Conservation (phyloP, 83 land plant genomes). For the Picea abies region DNA sequence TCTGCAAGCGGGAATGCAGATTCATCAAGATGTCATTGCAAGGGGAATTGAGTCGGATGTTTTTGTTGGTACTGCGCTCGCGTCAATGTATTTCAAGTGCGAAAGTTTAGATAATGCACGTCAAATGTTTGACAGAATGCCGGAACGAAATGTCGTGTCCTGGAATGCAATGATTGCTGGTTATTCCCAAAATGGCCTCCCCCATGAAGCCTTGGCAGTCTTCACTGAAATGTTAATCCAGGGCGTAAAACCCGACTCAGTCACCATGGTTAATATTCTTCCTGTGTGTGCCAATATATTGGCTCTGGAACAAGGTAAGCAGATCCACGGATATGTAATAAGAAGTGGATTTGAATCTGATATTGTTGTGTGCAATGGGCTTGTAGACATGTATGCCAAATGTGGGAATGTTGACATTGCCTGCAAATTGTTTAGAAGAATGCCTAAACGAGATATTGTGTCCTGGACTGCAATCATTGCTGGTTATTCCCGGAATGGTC, state of each 20-base stretch:
- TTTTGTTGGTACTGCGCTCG: too few relatives aligned
- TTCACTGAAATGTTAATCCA: conserved; percentile 18
- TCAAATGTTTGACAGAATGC: conserved; percentile 20
- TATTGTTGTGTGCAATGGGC: conserved; percentile 16
- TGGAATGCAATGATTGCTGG: conserved; percentile 36
- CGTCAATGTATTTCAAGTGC: not conserved
- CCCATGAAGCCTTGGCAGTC: conserved; percentile 20
- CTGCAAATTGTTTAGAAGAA: not conserved
- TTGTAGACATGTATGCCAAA: conserved; percentile 23
- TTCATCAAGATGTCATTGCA: too few relatives aligned
- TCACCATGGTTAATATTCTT: conserved; percentile 16
- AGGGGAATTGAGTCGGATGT: too few relatives aligned
- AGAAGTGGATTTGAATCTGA: conserved; percentile 12
- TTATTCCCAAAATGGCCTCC: conserved; percentile 24
- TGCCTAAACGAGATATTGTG: conserved; percentile 16
- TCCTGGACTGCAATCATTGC: conserved; percentile 26
- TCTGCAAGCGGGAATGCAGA: too few relatives aligned
- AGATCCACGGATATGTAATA: conserved; percentile 14
- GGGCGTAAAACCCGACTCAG: conserved; percentile 9
- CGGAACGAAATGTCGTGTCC: conserved; percentile 2
- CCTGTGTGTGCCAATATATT: conserved; percentile 26
- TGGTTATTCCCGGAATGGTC: conserved; percentile 22
- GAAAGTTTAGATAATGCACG: not conserved
- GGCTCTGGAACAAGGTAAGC: conserved; percentile 9
- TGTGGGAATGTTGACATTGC: conserved; percentile 24